Evolutionary conservation across 1,284 basidiomycete genomes (phyloP), one percentile per base, ranked within the genome.

Genomic region (Sparassis latifolia): DNA sequence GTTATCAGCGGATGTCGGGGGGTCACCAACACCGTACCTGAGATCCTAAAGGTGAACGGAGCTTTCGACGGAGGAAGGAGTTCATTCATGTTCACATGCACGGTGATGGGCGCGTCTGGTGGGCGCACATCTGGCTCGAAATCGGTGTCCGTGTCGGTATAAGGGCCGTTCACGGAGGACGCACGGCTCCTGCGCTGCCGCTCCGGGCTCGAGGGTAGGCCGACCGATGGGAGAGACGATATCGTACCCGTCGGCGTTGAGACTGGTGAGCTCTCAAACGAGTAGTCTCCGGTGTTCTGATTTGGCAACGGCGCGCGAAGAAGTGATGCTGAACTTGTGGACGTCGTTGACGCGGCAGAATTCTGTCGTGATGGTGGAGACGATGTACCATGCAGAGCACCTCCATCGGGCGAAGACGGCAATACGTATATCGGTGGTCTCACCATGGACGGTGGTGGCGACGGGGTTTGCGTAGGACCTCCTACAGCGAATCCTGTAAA

Each of bases 31-130:
- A 89, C 71, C 2, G 75, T 81, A 3, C 87, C 86, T 3, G 74
- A 72, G 39, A 90, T 77, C 10, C 69, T 76, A 62, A 89, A 86
- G 2, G 74, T 76, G 59, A 89, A 82, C 4, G 71, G 63, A 52
- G 79, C 82, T 63, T 80, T 83, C 32, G 76, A 67, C 2, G 84
- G 78, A 2, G 79, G 76, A n/a, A 80, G 68, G 10, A 89, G 69
- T 42, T 89, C 84, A 59, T 86, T 86, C 73, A 89, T 85, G 59
- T 89, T 87, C 50, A 90, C 59, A 61, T 89, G 86, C 3, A 90
- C 66, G 0, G 85, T 87, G 35, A 86, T 70, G 2, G 81, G 79
- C n/a, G 71, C 67, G 12, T 72, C 73, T 2, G 83, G 82, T 3
- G 72, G 68, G 9, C 62, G 66, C 29, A 65, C 57, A 5, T 50